phyloP scores from a whole-genome alignment of 768 basidiomycete genomes.

The Naganishia vaughanmartiniae region DNA sequence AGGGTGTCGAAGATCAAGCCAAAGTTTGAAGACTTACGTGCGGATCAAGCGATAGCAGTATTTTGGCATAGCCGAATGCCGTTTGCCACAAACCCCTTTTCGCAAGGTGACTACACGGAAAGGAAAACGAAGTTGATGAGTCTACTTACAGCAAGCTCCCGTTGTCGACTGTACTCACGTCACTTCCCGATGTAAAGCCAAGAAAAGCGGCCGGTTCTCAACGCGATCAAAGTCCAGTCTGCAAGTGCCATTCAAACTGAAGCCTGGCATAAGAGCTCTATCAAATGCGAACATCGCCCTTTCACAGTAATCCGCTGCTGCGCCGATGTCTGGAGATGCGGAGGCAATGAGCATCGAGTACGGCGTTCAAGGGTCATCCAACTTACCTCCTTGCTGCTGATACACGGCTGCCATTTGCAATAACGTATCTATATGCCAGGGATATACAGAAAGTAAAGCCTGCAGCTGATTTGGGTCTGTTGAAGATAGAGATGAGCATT shows the following conservation, averaged over 20 bases:
- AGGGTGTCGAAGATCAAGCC: background rate
- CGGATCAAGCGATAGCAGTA: slow-evolving; percentile 81
- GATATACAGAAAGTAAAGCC: slow-evolving; percentile 69
- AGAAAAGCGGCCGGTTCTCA: slow-evolving; percentile 89
- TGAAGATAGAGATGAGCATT: background rate
- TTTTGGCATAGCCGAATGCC: slow-evolving; percentile 84
- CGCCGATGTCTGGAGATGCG: slow-evolving; percentile 66
- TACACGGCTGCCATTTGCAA: slow-evolving; percentile 72
- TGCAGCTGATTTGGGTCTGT: slow-evolving; percentile 59
- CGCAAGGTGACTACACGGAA: slow-evolving; percentile 65
- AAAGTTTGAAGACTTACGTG: slow-evolving; percentile 28
- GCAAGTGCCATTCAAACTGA: slow-evolving; percentile 75
- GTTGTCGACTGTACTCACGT: slow-evolving; percentile 58
- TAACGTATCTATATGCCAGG: slow-evolving; percentile 91
- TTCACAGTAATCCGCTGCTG: slow-evolving; percentile 82
- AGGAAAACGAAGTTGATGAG: slow-evolving; percentile 4
- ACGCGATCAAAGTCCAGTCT: slow-evolving; percentile 87
- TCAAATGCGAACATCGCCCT: slow-evolving; percentile 93
- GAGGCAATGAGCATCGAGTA: background rate
- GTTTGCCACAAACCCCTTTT: slow-evolving; percentile 86
- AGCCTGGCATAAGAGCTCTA: slow-evolving; percentile 78
- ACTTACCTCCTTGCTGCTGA: slow-evolving; percentile 38
- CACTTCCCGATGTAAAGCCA: slow-evolving; percentile 78
- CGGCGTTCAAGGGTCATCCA: background rate
- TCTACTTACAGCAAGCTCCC: slow-evolving; percentile 2